Percentiles rank a stretch among this genome's conserved stretches.
Conservation (phyloP, 768 basidiomycete genomes). For the Kwoniella sp. region DNA sequence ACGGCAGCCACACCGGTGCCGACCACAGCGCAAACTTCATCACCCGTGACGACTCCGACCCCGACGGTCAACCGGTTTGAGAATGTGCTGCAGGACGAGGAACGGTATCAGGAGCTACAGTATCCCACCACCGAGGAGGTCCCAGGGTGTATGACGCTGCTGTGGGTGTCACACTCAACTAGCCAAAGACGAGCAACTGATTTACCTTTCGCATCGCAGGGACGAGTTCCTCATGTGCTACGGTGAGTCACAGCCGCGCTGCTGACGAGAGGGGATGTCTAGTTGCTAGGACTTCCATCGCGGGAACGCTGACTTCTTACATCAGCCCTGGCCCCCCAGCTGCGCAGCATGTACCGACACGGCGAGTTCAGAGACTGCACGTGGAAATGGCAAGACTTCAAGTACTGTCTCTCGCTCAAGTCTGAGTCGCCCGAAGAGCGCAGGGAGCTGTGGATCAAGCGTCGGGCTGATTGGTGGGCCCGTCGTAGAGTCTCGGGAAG, state of each 20-base stretch:
- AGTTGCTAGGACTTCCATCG: too few species aligned
- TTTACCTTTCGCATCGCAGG: slow-evolving; percentile 44
- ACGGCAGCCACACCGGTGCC: background rate
- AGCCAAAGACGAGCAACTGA: too few species aligned
- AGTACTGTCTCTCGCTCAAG: slow-evolving; percentile 86
- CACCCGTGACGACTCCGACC: too few species aligned
- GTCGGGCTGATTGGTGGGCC: slow-evolving; percentile 95
- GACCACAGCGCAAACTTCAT: too few species aligned
- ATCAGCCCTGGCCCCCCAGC: slow-evolving; percentile 70
- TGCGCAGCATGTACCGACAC: slow-evolving; percentile 80
- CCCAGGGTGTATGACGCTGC: slow-evolving; percentile 70
- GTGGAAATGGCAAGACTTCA: slow-evolving; percentile 82
- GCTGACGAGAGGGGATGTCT: too few species aligned
- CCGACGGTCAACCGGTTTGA: slow-evolving; percentile 32
- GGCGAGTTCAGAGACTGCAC: slow-evolving; percentile 69
- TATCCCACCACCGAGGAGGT: slow-evolving; percentile 73
- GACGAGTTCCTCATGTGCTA: slow-evolving; percentile 52
- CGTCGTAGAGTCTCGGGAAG: slow-evolving; percentile 66
- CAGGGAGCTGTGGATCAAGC: slow-evolving; percentile 75
- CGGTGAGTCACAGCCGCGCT: slow-evolving; percentile 41
- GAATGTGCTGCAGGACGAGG: slow-evolving; percentile 37
- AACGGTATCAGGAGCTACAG: slow-evolving; percentile 42
- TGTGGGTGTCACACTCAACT: slow-evolving; percentile 45
- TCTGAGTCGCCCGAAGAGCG: slow-evolving; percentile 69
- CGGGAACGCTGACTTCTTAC: background rate